Conservation (phyloP, 306 rosid genomes). For the Purshia tridentata region DNA sequence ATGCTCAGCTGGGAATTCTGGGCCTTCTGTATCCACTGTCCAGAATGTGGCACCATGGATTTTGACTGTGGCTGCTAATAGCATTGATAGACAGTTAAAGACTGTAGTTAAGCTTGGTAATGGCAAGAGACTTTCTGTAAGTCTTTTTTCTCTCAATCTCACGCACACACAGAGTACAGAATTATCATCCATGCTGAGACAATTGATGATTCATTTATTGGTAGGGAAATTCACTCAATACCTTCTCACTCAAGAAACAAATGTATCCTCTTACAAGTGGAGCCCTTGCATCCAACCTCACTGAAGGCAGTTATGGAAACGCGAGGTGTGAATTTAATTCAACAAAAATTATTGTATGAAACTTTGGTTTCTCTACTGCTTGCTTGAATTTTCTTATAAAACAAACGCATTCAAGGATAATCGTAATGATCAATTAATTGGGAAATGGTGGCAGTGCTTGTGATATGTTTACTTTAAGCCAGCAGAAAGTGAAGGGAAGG, state of each 20-base stretch:
- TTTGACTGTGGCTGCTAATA: slow-evolving; percentile 67
- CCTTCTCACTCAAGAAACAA: slow-evolving; percentile 49
- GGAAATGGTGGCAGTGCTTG: slow-evolving; percentile 52
- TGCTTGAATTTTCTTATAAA: too few relatives aligned
- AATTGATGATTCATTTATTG: background rate
- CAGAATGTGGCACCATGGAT: slow-evolving; percentile 80
- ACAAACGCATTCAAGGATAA: too few relatives aligned
- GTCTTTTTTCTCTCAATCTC: slow-evolving; percentile 21
- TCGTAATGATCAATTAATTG: background rate
- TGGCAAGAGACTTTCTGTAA: slow-evolving; percentile 47
- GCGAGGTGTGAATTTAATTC: slow-evolving; percentile 44
- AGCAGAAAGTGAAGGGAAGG: slow-evolving; percentile 61
- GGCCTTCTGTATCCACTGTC: slow-evolving; percentile 46
- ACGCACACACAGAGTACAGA: background rate
- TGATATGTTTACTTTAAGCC: slow-evolving; percentile 49
- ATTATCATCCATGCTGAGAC: background rate
- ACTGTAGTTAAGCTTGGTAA: slow-evolving; percentile 47
- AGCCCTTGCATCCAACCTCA: slow-evolving; percentile 43
- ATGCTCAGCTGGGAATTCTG: slow-evolving; percentile 67
- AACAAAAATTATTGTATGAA: background rate
- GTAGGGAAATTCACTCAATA: slow-evolving; percentile 73
- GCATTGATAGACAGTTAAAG: slow-evolving; percentile 49
- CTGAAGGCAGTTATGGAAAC: slow-evolving; percentile 34
- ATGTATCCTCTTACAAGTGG: slow-evolving; percentile 75
- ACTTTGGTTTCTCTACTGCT: background rate